Evolutionary conservation across 192 early-diverging fungal species (phyloP).

Genomic region (Podila minutissima): DNA sequence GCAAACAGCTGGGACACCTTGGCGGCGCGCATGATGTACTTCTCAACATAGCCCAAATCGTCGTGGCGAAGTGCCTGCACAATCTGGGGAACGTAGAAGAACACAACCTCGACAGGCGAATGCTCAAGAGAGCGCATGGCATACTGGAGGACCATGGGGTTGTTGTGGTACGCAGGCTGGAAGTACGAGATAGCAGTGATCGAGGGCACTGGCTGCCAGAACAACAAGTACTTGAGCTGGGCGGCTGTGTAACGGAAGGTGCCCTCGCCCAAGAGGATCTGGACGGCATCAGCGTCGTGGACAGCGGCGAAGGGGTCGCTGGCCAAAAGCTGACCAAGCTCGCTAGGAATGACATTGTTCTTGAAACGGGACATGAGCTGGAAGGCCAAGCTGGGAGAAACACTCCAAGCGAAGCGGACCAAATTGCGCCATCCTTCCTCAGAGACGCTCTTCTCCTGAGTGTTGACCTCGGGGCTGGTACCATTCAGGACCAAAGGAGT

Average conservation of each 20-base stretch:
- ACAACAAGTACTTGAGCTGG: constrained; percentile 74
- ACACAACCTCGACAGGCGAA: constrained; percentile 93
- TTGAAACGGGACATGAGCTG: constrained; percentile 82
- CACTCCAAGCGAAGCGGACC: constrained; percentile 84
- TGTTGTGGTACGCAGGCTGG: constrained; percentile 72
- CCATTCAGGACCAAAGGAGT: constrained; percentile 64
- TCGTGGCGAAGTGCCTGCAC: constrained; percentile 96
- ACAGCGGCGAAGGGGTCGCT: constrained; percentile 74
- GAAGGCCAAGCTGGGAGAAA: constrained; percentile 85
- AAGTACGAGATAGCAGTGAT: constrained; percentile 88
- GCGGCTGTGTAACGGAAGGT: constrained; percentile 24
- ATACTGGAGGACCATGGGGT: constrained; percentile 96
- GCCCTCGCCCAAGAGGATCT: constrained; percentile 75
- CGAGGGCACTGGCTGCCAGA: constrained; percentile 91
- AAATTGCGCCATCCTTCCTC: constrained; percentile 79
- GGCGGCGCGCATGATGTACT: constrained; percentile 94
- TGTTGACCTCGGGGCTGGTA: constrained; percentile 24
- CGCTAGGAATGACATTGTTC: constrained; percentile 69
- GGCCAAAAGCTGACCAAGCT: constrained; percentile 71
- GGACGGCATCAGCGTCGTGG: constrained; percentile 76
- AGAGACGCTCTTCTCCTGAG: constrained; percentile 50
- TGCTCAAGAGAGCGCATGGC: constrained; percentile 90
- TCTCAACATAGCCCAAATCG: constrained; percentile 91
- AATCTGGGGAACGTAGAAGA: constrained; percentile 99
- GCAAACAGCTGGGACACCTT: constrained; percentile 96